Base-by-base conservation (phyloP, 164 flowering plant species). In the Saururus chinensis region DNA sequence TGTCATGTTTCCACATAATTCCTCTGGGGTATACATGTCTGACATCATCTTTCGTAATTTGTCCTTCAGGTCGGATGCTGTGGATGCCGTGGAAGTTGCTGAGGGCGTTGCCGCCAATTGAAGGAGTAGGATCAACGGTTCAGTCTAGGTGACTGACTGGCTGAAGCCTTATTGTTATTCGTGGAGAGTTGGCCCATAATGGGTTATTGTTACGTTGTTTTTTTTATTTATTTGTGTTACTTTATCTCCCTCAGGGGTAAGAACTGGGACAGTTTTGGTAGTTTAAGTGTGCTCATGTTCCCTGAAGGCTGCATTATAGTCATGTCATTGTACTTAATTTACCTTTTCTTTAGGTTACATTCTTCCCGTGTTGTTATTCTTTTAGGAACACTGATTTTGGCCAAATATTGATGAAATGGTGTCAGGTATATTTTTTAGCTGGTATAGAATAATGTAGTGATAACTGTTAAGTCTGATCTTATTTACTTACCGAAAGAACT, bases 241-340 rank as follows among this genome's bases (percentile, higher is more conserved):
- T n/a, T 12, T 19, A 48, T 23, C 13, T 57, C 22, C 37, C 13
- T n/a, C 9, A 4, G 21, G 23, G 17, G 48, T 22, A 17, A n/a
- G 61, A 14, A 19, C 49, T 60, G 52, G 21, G 21, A 12, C 60
- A 57, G 60, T 57, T 57, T 57, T 57, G 60, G 45, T 57, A 57
- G 60, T 48, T 1, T 22, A 21, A 24, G 25, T 42, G 51, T 59
- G 22, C 41, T 17, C 1, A 20, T n/a, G 37, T 5, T 20, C 17
- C 41, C 20, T 20, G 26, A 40, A 41, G 40, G 19, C 25, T 23
- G 13, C 22, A 19, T 17, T 7, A 8, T 23, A 24, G 4, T 20
- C 4, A 14, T 60, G 24, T 40, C 7, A 19, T 60, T 60, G 6
- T 45, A 58, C 51, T 25, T 10, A 35, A 10, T 24, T 40, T 13